phyloP scores from a whole-genome alignment of 1,284 basidiomycete species.

The Athelia sp. region DNA sequence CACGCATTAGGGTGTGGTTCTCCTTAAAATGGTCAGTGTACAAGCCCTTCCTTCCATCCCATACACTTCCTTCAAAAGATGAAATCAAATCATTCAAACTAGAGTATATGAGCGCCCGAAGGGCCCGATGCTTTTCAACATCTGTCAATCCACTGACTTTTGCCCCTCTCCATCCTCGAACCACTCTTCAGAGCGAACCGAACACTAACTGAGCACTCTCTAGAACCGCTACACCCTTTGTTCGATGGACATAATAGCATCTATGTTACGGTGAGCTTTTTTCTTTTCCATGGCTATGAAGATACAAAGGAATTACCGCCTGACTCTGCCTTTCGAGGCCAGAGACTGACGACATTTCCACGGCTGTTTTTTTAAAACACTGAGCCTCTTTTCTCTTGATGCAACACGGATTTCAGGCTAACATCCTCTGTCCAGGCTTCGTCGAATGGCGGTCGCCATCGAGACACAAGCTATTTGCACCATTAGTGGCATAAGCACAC shows the following conservation, averaged over 20 bases:
- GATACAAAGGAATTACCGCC: slow-evolving; percentile 77
- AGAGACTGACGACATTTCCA: slow-evolving; percentile 64
- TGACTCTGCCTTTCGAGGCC: slow-evolving; percentile 40
- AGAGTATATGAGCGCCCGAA: slow-evolving; percentile 76
- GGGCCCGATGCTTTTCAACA: slow-evolving; percentile 62
- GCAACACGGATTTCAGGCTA: background rate
- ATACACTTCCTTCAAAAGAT: slow-evolving; percentile 34
- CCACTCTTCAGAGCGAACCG: slow-evolving; percentile 4
- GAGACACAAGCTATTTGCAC: background rate
- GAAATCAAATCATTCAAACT: slow-evolving; percentile 74
- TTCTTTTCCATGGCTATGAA: slow-evolving; percentile 31
- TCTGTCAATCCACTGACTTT: slow-evolving; percentile 62
- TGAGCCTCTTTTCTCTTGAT: slow-evolving; percentile 29
- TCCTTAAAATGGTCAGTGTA: slow-evolving; percentile 9
- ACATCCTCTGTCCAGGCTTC: slow-evolving; percentile 2
- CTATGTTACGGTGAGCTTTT: slow-evolving; percentile 27
- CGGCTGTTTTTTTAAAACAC: slow-evolving; percentile 67
- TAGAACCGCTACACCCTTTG: no score
- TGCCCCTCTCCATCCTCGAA: slow-evolving; percentile 15
- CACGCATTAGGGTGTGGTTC: background rate
- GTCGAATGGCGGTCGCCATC: no score
- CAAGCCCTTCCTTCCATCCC: slow-evolving; percentile 4
- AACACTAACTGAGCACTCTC: background rate
- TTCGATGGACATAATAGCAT: no score
- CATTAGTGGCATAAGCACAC: background rate